Evolutionary conservation across 2,329 filamentous ascomycete genomes (phyloP), one percentile per base, ranked within the genome.

Genomic region (Aspergillus floridensis): DNA sequence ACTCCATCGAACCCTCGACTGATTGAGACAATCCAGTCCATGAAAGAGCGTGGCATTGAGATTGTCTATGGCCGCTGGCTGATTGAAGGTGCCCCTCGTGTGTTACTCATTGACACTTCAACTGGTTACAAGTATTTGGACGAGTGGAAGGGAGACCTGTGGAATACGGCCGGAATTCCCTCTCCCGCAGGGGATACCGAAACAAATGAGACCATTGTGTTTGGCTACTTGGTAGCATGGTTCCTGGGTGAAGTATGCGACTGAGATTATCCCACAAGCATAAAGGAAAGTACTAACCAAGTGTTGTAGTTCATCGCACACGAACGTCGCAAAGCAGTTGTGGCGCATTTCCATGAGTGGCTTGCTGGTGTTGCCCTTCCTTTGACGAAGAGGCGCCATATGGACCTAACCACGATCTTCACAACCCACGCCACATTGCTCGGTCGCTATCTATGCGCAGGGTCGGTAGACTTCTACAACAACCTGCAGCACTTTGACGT

Each of bases 331-430:
- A 90, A 87, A 72, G 95, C 95, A 3, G 92, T 99, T 65, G 95
- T 98, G 76, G 95, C 93, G 58, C 95, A 99, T 77, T 98, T 98
- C 81, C 95, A 99, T 81, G 95, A 99, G 78, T 99, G 95, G 95
- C 85, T 99, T 57, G 89, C 95, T 11, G 95, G 93, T 77, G 95
- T 98, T 53, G 93, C 91, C 53, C 83, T 98, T 35, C 95, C 95
- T 26, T 84, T 98, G 66, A 89, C 88, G 79, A 96, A 96, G 81
- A 96, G 91, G 84, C 88, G 95, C 62, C 90, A 90, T 72, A 98
- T 98, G 77, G 95, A 98, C 72, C 85, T 97, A 53, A 98, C 95
- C 19, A 98, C 95, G 66, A 98, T 98, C 75, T 98, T 98, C 81
- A 99, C 95, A 47, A 99, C 95, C 2, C 95, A 98, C 78, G 95